Percentiles rank a stretch among this genome's conserved stretches.
Evolutionary conservation across 139 green algal genomes (phyloP).

Genomic region (Zygnema circumcarinatum): DNA sequence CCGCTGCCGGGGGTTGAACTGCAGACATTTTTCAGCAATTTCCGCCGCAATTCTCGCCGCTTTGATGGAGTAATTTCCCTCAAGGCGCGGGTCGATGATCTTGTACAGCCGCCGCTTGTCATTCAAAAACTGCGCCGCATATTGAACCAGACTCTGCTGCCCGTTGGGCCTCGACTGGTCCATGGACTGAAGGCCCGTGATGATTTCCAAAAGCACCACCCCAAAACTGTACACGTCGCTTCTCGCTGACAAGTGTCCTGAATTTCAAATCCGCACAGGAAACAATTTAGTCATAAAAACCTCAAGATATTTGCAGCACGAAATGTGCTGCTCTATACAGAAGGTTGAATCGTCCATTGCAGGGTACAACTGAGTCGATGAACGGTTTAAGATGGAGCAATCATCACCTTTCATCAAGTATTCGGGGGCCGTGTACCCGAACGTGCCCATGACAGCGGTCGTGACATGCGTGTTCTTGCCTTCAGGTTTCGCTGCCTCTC

Average conservation of each 20-base stretch:
- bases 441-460: constrained; percentile 63
- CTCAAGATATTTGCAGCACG: background rate
- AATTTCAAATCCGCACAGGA: background rate
- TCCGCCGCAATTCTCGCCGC: constrained; percentile 18
- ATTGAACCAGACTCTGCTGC: constrained; percentile 50
- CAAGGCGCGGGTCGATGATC: constrained; percentile 46
- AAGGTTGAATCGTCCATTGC: background rate
- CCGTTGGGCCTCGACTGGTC: constrained; percentile 8
- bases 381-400: background rate
- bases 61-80: constrained; percentile 45
- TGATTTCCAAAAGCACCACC: constrained; percentile 70
- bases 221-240: constrained; percentile 71
- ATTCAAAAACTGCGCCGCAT: constrained; percentile 12
- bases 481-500: constrained; percentile 16
- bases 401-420: constrained; percentile 48
- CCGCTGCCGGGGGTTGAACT: constrained; percentile 15
- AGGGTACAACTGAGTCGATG: background rate
- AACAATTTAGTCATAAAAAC: background rate
- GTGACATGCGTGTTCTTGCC: constrained; percentile 47
- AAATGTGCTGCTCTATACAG: background rate
- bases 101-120: constrained; percentile 42
- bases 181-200: constrained; percentile 62
- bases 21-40: constrained; percentile 28
- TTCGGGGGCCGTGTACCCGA: constrained; percentile 70
- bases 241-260: constrained; percentile 64